Percentiles rank a stretch among this genome's conserved stretches.
Conservation (phyloP, 108 stramenopile species). For the Skeletonema menzelii region DNA sequence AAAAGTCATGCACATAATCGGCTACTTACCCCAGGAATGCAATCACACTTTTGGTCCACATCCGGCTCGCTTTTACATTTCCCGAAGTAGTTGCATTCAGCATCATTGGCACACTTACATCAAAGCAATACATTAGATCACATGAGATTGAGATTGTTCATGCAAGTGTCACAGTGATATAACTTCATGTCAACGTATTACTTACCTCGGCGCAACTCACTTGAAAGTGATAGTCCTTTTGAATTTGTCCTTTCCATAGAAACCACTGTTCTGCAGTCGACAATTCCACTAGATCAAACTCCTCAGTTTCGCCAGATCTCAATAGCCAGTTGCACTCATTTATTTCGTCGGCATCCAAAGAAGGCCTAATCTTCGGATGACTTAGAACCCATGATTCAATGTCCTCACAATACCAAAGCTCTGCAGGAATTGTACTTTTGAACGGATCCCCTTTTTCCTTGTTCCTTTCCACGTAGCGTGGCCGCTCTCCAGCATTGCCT, state of each 20-base stretch:
- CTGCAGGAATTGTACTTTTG: not conserved
- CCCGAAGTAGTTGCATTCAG: conserved; percentile 29
- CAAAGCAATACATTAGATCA: no score
- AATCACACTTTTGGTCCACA: not conserved
- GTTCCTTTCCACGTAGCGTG: not conserved
- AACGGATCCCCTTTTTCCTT: not conserved
- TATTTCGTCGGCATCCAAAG: not conserved
- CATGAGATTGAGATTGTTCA: no score
- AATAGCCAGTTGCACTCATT: conserved; percentile 1
- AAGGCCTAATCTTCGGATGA: not conserved
- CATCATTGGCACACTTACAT: not conserved
- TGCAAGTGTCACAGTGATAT: not conserved
- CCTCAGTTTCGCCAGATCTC: not conserved
- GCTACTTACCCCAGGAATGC: not conserved
- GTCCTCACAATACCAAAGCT: not conserved
- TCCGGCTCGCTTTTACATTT: not conserved
- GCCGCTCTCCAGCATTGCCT: not conserved
- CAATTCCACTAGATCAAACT: not conserved
- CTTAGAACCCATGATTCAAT: not conserved
- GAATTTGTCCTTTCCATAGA: not conserved
- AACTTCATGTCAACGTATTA: not conserved
- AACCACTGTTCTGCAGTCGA: not conserved
- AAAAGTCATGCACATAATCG: not conserved
- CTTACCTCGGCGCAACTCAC: not conserved
- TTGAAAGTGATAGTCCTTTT: not conserved